Percentiles rank a stretch among this genome's conserved stretches.
phyloP scores from a whole-genome alignment of 1,139 yeast species.

The Taphrina confusa region DNA sequence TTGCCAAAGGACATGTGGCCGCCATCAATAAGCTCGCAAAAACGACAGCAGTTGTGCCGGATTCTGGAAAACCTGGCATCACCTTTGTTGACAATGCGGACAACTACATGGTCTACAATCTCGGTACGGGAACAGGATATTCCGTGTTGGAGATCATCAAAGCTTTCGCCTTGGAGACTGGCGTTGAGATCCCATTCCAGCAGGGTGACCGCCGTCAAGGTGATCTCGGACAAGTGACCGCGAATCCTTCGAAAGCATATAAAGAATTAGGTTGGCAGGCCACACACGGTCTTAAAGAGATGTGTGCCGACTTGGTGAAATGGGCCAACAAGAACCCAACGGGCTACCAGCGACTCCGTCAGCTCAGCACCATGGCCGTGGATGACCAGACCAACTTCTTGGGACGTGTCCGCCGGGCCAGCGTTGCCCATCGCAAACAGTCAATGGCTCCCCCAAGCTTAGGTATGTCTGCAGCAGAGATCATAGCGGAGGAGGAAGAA shows the following conservation, averaged over 20 bases:
- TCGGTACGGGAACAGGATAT: conserved; percentile 77
- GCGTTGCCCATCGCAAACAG: conserved; percentile 10
- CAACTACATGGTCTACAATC: conserved; percentile 58
- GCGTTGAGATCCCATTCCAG: conserved; percentile 64
- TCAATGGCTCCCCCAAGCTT: conserved; percentile 19
- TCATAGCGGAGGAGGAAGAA: conserved; percentile 17
- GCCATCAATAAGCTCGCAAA: conserved; percentile 47
- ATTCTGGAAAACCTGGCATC: conserved; percentile 51
- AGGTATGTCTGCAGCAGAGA: neutral
- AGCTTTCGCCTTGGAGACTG: conserved; percentile 68
- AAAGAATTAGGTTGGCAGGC: conserved; percentile 68
- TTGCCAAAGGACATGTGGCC: conserved; percentile 75
- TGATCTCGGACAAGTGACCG: conserved; percentile 74
- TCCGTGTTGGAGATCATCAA: conserved; percentile 72
- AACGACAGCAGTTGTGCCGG: neutral
- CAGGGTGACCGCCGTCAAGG: conserved; percentile 69
- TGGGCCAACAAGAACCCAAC: conserved; percentile 73
- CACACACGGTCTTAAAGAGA: conserved; percentile 57
- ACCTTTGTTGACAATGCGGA: conserved; percentile 42
- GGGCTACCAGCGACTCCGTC: conserved; percentile 53
- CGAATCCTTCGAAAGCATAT: conserved; percentile 68
- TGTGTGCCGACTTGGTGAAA: conserved; percentile 76
- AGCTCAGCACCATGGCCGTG: conserved; percentile 15
- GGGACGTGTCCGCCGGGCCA: conserved; percentile 16
- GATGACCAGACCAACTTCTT: conserved; percentile 5